Conservation (phyloP, 495 filamentous ascomycete species). For the Trichoderma orchidacearum region DNA sequence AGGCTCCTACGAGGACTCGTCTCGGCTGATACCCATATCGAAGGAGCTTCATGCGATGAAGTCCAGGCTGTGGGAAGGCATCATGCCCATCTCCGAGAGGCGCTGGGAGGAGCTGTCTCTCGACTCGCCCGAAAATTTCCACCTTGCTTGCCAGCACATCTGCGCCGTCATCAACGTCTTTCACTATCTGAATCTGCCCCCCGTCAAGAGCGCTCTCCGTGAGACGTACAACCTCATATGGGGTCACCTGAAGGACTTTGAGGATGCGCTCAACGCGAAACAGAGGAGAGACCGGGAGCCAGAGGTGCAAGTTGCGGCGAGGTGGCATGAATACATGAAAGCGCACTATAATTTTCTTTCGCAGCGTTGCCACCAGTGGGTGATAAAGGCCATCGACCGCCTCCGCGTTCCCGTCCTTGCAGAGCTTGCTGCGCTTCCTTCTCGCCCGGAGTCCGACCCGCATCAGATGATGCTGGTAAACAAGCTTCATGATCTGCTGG, state of each 20-base stretch:
- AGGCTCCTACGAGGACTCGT: background rate
- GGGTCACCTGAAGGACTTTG: background rate
- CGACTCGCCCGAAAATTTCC: background rate
- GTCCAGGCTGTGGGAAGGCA: background rate
- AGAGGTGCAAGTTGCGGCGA: background rate
- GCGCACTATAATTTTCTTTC: background rate
- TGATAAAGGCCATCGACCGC: background rate
- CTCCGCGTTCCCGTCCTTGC: background rate
- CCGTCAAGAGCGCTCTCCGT: background rate
- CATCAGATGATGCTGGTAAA: background rate
- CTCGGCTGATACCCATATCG: background rate
- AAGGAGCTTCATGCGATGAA: slow-evolving; percentile 1
- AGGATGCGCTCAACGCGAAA: background rate
- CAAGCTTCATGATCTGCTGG: background rate
- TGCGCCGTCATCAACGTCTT: background rate
- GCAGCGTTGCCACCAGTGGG: background rate
- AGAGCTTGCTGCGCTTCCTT: background rate
- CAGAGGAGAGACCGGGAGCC: background rate
- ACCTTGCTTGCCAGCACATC: background rate
- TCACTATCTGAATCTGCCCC: background rate
- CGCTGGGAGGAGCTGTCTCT: background rate
- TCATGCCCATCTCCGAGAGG: slow-evolving; percentile 1
- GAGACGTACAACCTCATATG: background rate
- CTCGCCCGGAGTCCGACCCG: background rate
- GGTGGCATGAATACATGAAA: background rate